Evolutionary conservation across 2,329 filamentous ascomycete species (phyloP).

Genomic region (Phyllosticta capitalensis): DNA sequence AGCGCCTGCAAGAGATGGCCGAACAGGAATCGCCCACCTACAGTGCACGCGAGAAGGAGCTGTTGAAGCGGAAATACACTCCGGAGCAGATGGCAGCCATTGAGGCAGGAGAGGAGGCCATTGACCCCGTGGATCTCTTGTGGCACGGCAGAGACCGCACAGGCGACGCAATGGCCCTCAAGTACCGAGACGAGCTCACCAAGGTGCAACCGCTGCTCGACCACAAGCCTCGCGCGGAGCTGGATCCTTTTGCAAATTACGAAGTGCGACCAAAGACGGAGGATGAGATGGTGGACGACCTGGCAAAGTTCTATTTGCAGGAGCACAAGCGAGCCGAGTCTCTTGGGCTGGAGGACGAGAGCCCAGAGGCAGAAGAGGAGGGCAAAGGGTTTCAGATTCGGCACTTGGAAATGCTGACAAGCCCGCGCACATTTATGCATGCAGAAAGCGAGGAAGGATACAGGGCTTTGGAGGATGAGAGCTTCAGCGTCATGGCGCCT

Average conservation of each 20-base stretch:
- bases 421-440: slow-evolving; percentile 37
- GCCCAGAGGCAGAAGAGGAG: slow-evolving; percentile 30
- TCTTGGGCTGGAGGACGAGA: background rate
- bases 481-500: slow-evolving; percentile 36
- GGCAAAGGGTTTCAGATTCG: slow-evolving; percentile 33
- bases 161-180: slow-evolving; percentile 49
- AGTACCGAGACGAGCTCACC: slow-evolving; percentile 72
- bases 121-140: slow-evolving; percentile 64
- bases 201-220: slow-evolving; percentile 70
- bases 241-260: slow-evolving; percentile 8
- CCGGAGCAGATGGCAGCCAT: slow-evolving; percentile 73
- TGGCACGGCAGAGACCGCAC: slow-evolving; percentile 66
- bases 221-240: slow-evolving; percentile 13
- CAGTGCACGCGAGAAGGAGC: slow-evolving; percentile 53
- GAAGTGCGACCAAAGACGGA: slow-evolving; percentile 18
- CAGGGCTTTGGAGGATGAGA: slow-evolving; percentile 40
- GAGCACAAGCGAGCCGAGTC: slow-evolving; percentile 4
- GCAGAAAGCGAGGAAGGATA: slow-evolving; percentile 40
- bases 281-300: slow-evolving; percentile 6
- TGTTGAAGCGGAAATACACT: slow-evolving; percentile 61
- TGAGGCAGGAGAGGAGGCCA: slow-evolving; percentile 66
- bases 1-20: slow-evolving; percentile 13
- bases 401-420: slow-evolving; percentile 30
- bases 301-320: slow-evolving; percentile 3
- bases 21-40: slow-evolving; percentile 49